phyloP scores from a whole-genome alignment of 192 early-diverging fungal species.

The Linderina pennispora region DNA sequence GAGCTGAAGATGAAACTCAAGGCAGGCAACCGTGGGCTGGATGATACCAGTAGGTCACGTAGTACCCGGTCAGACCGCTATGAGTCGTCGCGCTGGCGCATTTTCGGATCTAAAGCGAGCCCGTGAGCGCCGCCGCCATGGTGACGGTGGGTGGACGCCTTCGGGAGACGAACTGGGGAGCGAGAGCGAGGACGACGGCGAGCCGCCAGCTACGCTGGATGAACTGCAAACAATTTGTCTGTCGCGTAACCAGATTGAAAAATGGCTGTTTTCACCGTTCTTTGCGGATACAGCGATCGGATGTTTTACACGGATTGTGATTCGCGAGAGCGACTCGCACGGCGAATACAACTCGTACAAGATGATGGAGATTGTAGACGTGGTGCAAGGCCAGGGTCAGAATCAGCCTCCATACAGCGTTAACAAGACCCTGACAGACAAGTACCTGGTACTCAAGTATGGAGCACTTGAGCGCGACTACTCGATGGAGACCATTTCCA shows the following conservation, averaged over 20 bases:
- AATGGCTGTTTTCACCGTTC: conserved; percentile 68
- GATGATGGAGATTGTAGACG: conserved; percentile 56
- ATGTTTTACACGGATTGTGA: conserved; percentile 60
- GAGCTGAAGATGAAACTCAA: conserved; percentile 38
- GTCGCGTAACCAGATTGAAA: conserved; percentile 58
- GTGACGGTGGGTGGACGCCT: conserved; percentile 20
- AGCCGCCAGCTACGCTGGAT: conserved; percentile 47
- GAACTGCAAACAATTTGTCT: conserved; percentile 58
- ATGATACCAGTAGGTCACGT: too few species aligned
- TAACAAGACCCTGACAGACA: conserved; percentile 57
- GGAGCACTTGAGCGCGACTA: conserved; percentile 63
- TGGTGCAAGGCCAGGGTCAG: conserved; percentile 49
- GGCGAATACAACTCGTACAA: conserved; percentile 53
- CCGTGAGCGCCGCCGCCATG: conserved; percentile 40
- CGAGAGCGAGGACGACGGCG: conserved; percentile 10
- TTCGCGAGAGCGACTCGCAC: conserved; percentile 33
- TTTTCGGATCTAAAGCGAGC: conserved; percentile 53
- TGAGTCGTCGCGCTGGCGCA: conserved; percentile 3
- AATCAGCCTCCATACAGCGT: conserved; percentile 55
- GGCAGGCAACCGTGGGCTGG: conserved; percentile 4
- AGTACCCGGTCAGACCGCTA: too few species aligned
- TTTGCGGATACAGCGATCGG: conserved; percentile 62
- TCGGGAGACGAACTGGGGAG: conserved; percentile 31
- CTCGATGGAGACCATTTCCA: conserved; percentile 75
- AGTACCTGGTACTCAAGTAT: conserved; percentile 58